Percentiles rank a stretch among this genome's conserved stretches.
Evolutionary conservation across 805 yeast genomes (phyloP).

Genomic region (Candida adriatica): DNA sequence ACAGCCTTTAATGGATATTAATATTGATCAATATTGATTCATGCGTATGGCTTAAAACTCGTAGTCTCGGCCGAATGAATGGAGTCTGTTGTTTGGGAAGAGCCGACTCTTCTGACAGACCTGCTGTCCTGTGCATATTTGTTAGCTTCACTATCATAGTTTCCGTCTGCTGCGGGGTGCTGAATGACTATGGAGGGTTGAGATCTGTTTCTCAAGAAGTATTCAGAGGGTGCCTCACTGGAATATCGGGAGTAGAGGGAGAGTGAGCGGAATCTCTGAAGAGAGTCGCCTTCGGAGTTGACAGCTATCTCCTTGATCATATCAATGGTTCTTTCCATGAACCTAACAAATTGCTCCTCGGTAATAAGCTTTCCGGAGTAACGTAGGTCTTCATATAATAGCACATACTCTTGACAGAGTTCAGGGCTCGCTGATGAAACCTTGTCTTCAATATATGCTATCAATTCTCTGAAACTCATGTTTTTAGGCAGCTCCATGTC

Average conservation of each 20-base stretch:
- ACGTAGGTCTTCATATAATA: conserved; percentile 58
- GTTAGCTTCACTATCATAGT: too few relatives aligned
- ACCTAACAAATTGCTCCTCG: conserved; percentile 51
- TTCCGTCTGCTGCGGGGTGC: neutral
- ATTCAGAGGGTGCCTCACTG: conserved; percentile 4
- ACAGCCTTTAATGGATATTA: conserved; percentile 6
- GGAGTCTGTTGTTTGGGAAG: too few relatives aligned
- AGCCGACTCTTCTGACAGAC: neutral
- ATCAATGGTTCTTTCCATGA: conserved; percentile 41
- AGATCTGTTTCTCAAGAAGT: conserved; percentile 5
- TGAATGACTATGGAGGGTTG: neutral
- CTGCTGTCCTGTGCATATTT: too few relatives aligned
- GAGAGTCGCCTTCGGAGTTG: conserved; percentile 2
- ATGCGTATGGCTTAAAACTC: conserved; percentile 9
- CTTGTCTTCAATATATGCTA: conserved; percentile 28
- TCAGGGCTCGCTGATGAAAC: conserved; percentile 14
- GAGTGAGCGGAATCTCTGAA: conserved; percentile 1
- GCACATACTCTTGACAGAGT: conserved; percentile 31
- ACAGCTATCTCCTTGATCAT: conserved; percentile 23
- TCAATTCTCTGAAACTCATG: conserved; percentile 35
- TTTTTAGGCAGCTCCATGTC: conserved; percentile 30
- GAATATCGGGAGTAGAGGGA: conserved; percentile 6
- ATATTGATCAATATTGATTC: too few relatives aligned
- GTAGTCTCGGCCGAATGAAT: conserved; percentile 8
- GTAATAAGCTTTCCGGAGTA: conserved; percentile 58